phyloP scores from a whole-genome alignment of 495 filamentous ascomycete genomes.

The Lindgomyces ingoldianus region DNA sequence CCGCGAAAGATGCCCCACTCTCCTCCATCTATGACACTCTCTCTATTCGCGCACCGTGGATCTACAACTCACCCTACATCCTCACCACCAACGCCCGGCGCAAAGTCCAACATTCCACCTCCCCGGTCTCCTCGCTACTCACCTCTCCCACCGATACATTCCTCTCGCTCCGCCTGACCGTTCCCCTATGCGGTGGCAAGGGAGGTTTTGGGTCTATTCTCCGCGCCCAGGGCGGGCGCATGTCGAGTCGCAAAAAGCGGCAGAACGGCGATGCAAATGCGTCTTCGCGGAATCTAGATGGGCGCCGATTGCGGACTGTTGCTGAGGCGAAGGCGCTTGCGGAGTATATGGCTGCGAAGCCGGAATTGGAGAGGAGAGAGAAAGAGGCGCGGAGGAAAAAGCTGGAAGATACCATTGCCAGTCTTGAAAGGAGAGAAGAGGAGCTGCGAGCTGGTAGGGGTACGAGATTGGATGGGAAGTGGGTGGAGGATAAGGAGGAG shows the following conservation, averaged over 20 bases:
- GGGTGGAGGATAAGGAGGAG: constrained; percentile 91
- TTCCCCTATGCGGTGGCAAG: constrained; percentile 82
- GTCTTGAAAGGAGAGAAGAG: constrained; percentile 76
- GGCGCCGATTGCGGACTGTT: constrained; percentile 84
- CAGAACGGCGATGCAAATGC: constrained; percentile 78
- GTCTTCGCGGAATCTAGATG: constrained; percentile 90
- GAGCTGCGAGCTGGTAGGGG: constrained; percentile 67
- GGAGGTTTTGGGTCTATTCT: constrained; percentile 97
- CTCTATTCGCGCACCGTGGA: constrained; percentile 62
- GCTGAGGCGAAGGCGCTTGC: constrained; percentile 93
- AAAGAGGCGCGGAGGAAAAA: constrained; percentile 76
- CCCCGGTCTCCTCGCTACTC: constrained; percentile 57
- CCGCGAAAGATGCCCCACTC: constrained; percentile 59
- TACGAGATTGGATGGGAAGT: constrained; percentile 75
- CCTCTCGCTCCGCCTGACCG: constrained; percentile 75
- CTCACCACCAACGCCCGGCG: constrained; percentile 82
- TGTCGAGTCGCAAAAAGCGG: constrained; percentile 87
- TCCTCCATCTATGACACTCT: constrained; percentile 65
- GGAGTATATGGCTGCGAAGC: constrained; percentile 92
- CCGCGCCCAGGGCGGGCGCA: constrained; percentile 93
- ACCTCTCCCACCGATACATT: constrained; percentile 59
- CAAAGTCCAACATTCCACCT: constrained; percentile 54
- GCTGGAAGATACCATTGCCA: constrained; percentile 82
- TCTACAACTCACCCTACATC: constrained; percentile 56
- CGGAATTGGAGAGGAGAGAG: constrained; percentile 92